Conservation (phyloP, 2,329 filamentous ascomycete genomes). For the Eutypella sp. region DNA sequence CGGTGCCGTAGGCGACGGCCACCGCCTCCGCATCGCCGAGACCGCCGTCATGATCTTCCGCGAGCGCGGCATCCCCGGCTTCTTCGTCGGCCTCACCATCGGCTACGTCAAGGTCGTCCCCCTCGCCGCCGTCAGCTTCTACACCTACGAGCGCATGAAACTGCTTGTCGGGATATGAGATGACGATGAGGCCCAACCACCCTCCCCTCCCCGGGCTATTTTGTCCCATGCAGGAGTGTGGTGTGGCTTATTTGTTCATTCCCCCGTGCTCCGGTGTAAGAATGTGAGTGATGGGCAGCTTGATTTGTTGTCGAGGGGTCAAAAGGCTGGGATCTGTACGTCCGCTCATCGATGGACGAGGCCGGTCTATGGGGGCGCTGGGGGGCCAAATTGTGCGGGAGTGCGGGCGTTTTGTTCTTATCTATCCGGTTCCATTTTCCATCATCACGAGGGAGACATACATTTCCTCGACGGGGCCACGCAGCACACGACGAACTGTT, state of each 20-base stretch:
- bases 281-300: background rate
- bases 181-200: background rate
- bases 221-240: too few relatives aligned
- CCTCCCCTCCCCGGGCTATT: too few relatives aligned
- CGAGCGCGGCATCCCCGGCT: constrained; percentile 74
- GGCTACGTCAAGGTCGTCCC: constrained; percentile 93
- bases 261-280: too few relatives aligned
- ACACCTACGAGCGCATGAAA: constrained; percentile 62
- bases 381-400: constrained; percentile 6
- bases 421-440: too few relatives aligned
- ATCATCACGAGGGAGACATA: too few relatives aligned
- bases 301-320: background rate
- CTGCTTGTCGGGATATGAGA: constrained; percentile 58
- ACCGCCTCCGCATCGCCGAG: constrained; percentile 70
- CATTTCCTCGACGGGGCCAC: too few relatives aligned
- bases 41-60: constrained; percentile 69
- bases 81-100: constrained; percentile 90
- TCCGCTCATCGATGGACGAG: too few relatives aligned
- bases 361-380: too few relatives aligned
- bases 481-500: too few relatives aligned
- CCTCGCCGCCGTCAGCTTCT: constrained; percentile 70
- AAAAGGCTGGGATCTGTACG: constrained; percentile 2
- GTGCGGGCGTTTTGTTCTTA: constrained; percentile 18
- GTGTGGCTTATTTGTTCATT: too few relatives aligned
- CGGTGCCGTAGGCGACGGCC: constrained; percentile 88